phyloP scores from a whole-genome alignment of 148 eudicot species.

The Vaccinium corymbosum region DNA sequence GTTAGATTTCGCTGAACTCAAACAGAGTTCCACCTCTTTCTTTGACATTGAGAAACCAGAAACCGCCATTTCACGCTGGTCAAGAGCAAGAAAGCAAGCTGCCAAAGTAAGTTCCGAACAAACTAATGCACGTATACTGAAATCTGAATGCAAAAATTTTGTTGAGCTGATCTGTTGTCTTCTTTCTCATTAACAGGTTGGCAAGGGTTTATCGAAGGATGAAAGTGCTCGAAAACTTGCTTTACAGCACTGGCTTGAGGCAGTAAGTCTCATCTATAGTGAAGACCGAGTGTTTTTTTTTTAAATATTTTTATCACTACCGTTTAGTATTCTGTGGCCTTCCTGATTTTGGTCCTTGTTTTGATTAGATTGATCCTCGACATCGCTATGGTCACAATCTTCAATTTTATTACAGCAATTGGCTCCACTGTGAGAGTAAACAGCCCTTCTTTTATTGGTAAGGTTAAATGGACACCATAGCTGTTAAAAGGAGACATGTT shows the following conservation, averaged over 20 bases:
- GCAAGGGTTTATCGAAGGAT: slow-evolving; percentile 48
- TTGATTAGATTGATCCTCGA: slow-evolving; percentile 81
- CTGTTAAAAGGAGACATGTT: neutral
- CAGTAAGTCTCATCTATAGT: slow-evolving; percentile 37
- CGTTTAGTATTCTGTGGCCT: neutral
- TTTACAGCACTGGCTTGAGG: slow-evolving; percentile 79
- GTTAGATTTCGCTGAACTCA: slow-evolving; percentile 24
- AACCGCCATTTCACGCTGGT: slow-evolving; percentile 31
- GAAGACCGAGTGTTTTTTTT: neutral
- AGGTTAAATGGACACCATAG: neutral
- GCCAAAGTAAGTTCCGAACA: slow-evolving; percentile 22
- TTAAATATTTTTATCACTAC: neutral
- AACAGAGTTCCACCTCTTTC: slow-evolving; percentile 14
- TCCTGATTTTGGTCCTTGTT: neutral
- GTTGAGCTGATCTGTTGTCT: neutral
- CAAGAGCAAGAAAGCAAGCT: slow-evolving; percentile 22
- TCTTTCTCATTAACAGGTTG: neutral
- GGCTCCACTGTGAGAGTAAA: slow-evolving; percentile 76
- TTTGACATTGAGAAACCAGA: slow-evolving; percentile 22
- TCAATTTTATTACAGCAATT: slow-evolving; percentile 70
- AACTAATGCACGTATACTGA: neutral
- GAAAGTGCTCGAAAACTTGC: slow-evolving; percentile 63
- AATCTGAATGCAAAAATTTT: neutral
- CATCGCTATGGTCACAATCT: slow-evolving; percentile 96
- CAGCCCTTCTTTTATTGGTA: slow-evolving; percentile 99